Conservation (phyloP, 495 filamentous ascomycete genomes). For the Chaetomium tenue region DNA sequence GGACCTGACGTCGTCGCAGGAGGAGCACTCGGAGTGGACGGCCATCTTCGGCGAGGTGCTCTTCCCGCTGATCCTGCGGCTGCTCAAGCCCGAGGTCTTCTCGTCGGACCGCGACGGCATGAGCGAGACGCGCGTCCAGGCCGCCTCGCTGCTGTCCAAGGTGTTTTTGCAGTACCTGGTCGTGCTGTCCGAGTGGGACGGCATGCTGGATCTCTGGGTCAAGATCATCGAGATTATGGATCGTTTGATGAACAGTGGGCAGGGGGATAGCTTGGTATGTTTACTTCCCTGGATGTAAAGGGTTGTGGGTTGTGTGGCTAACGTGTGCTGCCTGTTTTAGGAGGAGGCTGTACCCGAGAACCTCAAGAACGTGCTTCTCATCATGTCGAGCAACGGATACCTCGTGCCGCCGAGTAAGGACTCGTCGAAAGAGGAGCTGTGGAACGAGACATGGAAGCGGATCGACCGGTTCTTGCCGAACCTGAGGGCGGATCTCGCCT, state of each 20-base stretch:
- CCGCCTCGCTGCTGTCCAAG: conserved; percentile 86
- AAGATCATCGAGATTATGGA: conserved; percentile 94
- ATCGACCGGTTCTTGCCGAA: conserved; percentile 87
- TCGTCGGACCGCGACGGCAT: conserved; percentile 89
- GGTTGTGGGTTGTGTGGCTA: conserved; percentile 16
- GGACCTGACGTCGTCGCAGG: conserved; percentile 62
- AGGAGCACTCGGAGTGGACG: conserved; percentile 62
- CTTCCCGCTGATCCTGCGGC: conserved; percentile 84
- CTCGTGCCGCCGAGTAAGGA: conserved; percentile 70
- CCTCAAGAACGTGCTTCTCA: conserved; percentile 92
- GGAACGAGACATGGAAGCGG: conserved; percentile 81
- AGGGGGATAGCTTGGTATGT: conserved; percentile 82
- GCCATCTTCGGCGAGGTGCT: conserved; percentile 92
- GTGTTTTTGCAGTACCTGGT: conserved; percentile 94
- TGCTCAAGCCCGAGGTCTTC: conserved; percentile 94
- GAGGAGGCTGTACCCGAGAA: conserved; percentile 95
- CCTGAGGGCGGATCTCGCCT: conserved; percentile 54
- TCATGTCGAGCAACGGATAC: conserved; percentile 89
- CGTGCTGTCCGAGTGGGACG: conserved; percentile 76
- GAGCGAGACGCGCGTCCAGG: conserved; percentile 91
- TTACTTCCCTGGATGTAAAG: neutral
- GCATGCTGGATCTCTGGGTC: conserved; percentile 92
- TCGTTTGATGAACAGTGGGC: conserved; percentile 92
- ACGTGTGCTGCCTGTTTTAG: conserved; percentile 42
- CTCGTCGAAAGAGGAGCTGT: conserved; percentile 58